Percentiles rank a stretch among this genome's conserved stretches.
phyloP scores from a whole-genome alignment of 768 basidiomycete genomes.

The Neoboletus magnificus region DNA sequence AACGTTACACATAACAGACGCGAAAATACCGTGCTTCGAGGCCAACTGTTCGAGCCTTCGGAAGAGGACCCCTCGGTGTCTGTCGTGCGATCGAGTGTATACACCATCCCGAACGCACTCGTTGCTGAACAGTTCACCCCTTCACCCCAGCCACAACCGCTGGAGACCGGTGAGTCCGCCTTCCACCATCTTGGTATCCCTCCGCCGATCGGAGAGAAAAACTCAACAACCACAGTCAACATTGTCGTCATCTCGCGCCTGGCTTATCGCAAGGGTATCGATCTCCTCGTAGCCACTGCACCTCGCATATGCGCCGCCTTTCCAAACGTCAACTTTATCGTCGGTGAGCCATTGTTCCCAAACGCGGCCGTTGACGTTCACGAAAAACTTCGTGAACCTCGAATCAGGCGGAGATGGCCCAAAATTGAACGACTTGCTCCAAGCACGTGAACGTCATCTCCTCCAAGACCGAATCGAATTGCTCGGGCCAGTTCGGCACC shows the following conservation, averaged over 20 bases:
- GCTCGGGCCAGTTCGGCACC: constrained; percentile 75
- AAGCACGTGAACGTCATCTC: constrained; percentile 89
- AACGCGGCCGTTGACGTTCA: neutral
- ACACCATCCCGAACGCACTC: constrained; percentile 93
- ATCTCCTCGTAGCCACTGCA: constrained; percentile 88
- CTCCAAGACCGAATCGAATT: constrained; percentile 92
- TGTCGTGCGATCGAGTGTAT: constrained; percentile 57
- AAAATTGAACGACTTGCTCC: constrained; percentile 89
- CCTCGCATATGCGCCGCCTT: constrained; percentile 85
- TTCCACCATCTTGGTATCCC: too few species aligned
- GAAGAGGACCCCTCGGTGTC: constrained; percentile 43
- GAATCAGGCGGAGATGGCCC: constrained; percentile 88
- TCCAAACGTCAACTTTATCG: constrained; percentile 83
- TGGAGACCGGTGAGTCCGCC: constrained; percentile 50
- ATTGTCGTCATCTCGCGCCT: constrained; percentile 89
- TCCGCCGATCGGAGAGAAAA: neutral
- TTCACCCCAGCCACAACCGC: constrained; percentile 37
- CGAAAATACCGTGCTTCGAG: constrained; percentile 95
- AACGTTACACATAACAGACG: constrained; percentile 49
- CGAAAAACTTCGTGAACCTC: neutral
- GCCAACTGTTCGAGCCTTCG: constrained; percentile 60
- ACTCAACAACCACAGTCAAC: constrained; percentile 54
- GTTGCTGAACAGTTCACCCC: constrained; percentile 87
- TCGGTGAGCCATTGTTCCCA: constrained; percentile 48
- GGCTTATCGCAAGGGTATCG: constrained; percentile 94